A percentile compares a stretch with the other conserved stretches of the same genome.
Evolutionary conservation across 1,284 basidiomycete genomes (phyloP).

Genomic region (Sphaerobolus stellatus): DNA sequence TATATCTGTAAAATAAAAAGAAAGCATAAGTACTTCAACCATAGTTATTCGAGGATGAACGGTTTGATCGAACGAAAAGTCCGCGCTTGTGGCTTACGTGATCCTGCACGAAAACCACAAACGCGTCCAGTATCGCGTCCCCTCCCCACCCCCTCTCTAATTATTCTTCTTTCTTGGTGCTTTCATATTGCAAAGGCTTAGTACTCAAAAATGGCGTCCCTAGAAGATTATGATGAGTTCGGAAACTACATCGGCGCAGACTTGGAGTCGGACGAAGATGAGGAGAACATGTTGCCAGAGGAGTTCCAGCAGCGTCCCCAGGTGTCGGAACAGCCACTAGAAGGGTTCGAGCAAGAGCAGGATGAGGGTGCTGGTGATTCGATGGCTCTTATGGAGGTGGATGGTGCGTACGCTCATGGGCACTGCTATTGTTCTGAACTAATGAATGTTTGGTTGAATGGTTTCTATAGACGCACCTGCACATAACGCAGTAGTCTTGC

Average conservation of each 20-base stretch:
- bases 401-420: conserved; percentile 52
- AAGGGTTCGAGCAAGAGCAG: conserved; percentile 78
- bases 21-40: no score
- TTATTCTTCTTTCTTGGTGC: no score
- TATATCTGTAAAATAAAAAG: no score
- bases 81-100: no score
- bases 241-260: conserved; percentile 96
- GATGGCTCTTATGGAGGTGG: conserved; percentile 75
- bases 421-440: neutral
- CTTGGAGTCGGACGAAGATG: conserved; percentile 84
- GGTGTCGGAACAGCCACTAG: conserved; percentile 50
- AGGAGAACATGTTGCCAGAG: conserved; percentile 44
- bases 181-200: no score
- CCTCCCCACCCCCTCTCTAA: no score
- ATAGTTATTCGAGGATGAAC: no score
- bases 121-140: no score
- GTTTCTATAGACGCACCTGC: conserved; percentile 54
- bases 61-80: no score
- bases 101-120: no score
- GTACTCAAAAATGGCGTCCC: conserved; percentile 61
- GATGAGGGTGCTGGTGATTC: conserved; percentile 57
- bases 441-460: neutral
- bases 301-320: conserved; percentile 29
- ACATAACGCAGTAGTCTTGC: conserved; percentile 86
- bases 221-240: conserved; percentile 89